Conservation (phyloP, 2,329 filamentous ascomycete genomes). For the Curvularia lunata region DNA sequence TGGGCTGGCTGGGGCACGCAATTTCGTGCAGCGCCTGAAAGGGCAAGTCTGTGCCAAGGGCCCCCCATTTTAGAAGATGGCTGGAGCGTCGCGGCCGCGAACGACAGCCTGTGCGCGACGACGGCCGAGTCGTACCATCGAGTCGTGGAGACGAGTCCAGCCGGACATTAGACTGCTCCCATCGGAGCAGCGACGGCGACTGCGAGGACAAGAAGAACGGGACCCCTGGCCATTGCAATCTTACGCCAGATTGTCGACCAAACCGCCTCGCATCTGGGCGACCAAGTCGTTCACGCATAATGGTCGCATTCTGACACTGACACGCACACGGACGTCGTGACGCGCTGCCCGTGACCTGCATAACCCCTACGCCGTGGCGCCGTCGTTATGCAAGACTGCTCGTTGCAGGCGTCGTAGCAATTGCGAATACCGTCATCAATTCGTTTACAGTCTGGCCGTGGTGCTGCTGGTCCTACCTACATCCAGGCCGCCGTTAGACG, state of each 20-base stretch:
- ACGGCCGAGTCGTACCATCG: not conserved
- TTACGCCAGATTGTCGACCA: not conserved
- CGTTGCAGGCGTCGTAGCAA: not conserved
- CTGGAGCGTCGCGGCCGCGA: constrained; percentile 4
- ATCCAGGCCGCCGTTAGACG: not conserved
- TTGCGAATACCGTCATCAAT: not conserved
- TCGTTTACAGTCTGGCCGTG: not conserved
- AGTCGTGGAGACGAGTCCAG: constrained; percentile 13
- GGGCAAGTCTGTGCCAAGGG: constrained; percentile 3
- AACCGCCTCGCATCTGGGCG: not conserved
- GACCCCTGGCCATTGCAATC: constrained; percentile 9
- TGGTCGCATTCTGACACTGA: not conserved
- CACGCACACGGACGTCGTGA: not conserved
- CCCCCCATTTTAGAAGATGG: constrained; percentile 1
- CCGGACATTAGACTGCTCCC: constrained; percentile 2
- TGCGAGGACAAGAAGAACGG: not conserved
- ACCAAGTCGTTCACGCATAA: not conserved
- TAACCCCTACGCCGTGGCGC: constrained; percentile 6
- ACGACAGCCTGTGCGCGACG: constrained; percentile 12
- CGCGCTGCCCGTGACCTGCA: not conserved
- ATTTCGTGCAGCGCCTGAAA: constrained; percentile 5
- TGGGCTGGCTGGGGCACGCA: constrained; percentile 15
- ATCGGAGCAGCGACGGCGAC: not conserved
- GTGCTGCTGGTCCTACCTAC: not conserved
- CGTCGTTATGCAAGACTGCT: not conserved